These are phyloP conservation scores for Ophiocordyceps camponoti-rufipedis DNA, from an alignment of 2,329 filamentous ascomycete genomes.

Conservation along the genomic window DNA sequence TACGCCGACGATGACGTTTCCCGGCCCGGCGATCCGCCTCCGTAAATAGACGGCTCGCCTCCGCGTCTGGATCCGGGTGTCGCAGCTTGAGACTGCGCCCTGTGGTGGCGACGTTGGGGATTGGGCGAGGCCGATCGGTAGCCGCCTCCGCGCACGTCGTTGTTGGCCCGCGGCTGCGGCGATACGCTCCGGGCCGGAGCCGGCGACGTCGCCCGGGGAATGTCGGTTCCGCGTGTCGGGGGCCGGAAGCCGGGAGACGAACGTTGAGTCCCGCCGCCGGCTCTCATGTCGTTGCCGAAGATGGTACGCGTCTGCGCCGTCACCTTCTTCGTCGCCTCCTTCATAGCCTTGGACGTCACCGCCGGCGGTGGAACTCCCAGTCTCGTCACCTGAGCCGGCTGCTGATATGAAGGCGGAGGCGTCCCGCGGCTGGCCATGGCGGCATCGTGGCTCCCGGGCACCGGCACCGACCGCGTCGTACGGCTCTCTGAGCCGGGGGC, in stretches of 20 bases:
- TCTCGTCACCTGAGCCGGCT: conserved; percentile 43
- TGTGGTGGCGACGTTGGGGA: conserved; percentile 31
- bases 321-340: conserved; percentile 82
- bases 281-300: conserved; percentile 33
- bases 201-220: conserved; percentile 47
- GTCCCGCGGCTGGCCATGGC: conserved; percentile 49
- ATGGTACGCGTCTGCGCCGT: conserved; percentile 66
- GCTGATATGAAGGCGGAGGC: conserved; percentile 76
- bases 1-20: conserved; percentile 30
- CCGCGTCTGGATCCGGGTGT: conserved; percentile 21
- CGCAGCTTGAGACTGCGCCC: conserved; percentile 19
- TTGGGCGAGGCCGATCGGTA: conserved; percentile 42
- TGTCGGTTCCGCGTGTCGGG: conserved; percentile 38
- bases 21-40: conserved; percentile 23
- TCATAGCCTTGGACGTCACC: conserved; percentile 87
- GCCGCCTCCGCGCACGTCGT: conserved; percentile 19
- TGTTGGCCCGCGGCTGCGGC: conserved; percentile 38
- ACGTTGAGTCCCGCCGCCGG: conserved; percentile 9
- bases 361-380: conserved; percentile 82
- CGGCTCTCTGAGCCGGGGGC: conserved; percentile 31
- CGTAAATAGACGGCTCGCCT: conserved; percentile 31
- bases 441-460: conserved; percentile 26
- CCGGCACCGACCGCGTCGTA: conserved; percentile 35
- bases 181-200: conserved; percentile 45
- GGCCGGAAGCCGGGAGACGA: conserved; percentile 31